These are phyloP conservation scores for Nakaseomyces sp. DNA, from an alignment of 1,139 yeast genomes.

Conservation along the genomic window DNA sequence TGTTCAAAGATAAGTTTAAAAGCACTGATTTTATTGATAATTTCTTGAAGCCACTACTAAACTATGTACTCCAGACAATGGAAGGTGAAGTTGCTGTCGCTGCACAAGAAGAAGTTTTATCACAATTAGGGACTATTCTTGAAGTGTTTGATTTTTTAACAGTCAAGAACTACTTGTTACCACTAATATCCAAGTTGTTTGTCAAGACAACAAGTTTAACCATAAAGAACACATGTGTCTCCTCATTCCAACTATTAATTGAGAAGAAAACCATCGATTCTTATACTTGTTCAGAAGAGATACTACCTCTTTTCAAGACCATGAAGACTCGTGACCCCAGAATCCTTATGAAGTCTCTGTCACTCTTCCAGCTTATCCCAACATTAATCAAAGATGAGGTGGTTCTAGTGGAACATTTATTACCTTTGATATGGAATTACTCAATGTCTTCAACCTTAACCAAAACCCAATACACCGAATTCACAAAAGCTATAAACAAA, in stretches of 20 bases:
- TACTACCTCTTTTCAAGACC: slow-evolving; percentile 64
- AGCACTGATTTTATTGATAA: slow-evolving; percentile 35
- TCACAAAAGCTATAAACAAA: slow-evolving; percentile 33
- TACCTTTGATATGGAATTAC: slow-evolving; percentile 44
- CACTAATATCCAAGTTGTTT: slow-evolving; percentile 62
- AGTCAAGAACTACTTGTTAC: slow-evolving; percentile 64
- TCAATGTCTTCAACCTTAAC: slow-evolving; percentile 41
- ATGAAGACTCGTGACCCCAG: slow-evolving; percentile 72
- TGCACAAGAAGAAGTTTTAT: slow-evolving; percentile 51
- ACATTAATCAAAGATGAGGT: slow-evolving; percentile 34
- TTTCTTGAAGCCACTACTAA: slow-evolving; percentile 30
- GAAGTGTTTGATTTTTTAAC: slow-evolving; percentile 59
- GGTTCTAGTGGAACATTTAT: slow-evolving; percentile 36
- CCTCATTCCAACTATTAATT: slow-evolving; percentile 52
- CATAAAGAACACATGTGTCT: slow-evolving; percentile 64
- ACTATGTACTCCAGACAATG: slow-evolving; percentile 20
- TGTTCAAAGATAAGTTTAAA: slow-evolving; percentile 46
- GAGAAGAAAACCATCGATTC: slow-evolving; percentile 58
- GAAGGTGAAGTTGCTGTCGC: slow-evolving; percentile 25
- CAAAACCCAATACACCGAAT: slow-evolving; percentile 35
- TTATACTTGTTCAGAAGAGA: slow-evolving; percentile 61
- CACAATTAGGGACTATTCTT: slow-evolving; percentile 38
- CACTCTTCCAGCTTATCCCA: slow-evolving; percentile 42
- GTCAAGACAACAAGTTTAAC: slow-evolving; percentile 75
- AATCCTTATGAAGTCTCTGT: slow-evolving; percentile 48